These are phyloP conservation scores for Steccherinum ochraceum DNA, from an alignment of 768 basidiomycete genomes.

Conservation along the genomic window DNA sequence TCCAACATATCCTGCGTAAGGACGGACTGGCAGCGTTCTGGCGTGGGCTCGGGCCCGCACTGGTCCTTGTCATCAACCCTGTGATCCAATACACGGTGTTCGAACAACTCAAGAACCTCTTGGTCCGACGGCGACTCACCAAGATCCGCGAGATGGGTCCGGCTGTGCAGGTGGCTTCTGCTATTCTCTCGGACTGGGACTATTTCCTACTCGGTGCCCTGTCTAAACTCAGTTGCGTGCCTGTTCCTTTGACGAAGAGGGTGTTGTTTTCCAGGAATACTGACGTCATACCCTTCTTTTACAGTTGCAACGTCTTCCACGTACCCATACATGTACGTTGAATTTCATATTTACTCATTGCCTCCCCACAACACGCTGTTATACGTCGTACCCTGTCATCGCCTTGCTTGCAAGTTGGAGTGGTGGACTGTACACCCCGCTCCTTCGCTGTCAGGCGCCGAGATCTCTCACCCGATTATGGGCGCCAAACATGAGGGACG, in stretches of 20 bases:
- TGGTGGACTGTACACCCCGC: too few species aligned
- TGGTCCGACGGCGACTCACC: slow-evolving; percentile 57
- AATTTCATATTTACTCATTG: not conserved
- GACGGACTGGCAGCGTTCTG: slow-evolving; percentile 82
- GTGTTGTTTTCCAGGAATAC: not conserved
- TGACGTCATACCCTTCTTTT: not conserved
- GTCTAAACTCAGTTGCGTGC: slow-evolving; percentile 72
- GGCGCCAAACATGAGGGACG: too few species aligned
- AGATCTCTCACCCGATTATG: too few species aligned
- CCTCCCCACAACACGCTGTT: not conserved
- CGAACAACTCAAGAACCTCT: slow-evolving; percentile 86
- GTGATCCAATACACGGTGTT: slow-evolving; percentile 93
- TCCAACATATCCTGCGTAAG: slow-evolving; percentile 61
- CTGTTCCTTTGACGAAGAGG: not conserved
- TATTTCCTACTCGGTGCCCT: slow-evolving; percentile 94
- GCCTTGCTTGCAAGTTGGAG: too few species aligned
- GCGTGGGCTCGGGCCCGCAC: slow-evolving; percentile 90
- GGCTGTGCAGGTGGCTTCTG: slow-evolving; percentile 29
- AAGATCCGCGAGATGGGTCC: slow-evolving; percentile 43
- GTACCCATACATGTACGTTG: slow-evolving; percentile 67
- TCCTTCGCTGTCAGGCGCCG: too few species aligned
- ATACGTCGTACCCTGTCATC: too few species aligned
- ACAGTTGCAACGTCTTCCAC: slow-evolving; percentile 46
- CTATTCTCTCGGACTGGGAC: slow-evolving; percentile 73
- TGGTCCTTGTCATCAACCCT: slow-evolving; percentile 90